These are phyloP conservation scores for Fomitopsis betulina DNA, from an alignment of 1,284 basidiomycete genomes.

Conservation along the genomic window DNA sequence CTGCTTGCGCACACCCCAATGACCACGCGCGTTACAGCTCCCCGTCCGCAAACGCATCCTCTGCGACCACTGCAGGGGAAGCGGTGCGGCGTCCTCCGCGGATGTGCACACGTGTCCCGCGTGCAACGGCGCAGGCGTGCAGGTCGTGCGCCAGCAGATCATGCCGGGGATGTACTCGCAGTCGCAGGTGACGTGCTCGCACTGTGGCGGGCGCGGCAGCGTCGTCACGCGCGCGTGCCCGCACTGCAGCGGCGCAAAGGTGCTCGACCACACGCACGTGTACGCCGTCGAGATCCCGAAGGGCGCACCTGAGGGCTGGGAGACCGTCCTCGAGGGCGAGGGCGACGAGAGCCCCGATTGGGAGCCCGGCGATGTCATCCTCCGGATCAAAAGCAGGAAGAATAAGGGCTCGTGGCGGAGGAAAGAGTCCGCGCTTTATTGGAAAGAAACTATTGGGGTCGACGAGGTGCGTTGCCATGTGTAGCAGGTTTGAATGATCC, in stretches of 20 bases:
- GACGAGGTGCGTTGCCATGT: slow-evolving; percentile 66
- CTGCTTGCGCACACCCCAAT: background rate
- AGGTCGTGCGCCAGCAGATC: slow-evolving; percentile 86
- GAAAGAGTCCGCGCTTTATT: slow-evolving; percentile 86
- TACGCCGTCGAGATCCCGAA: slow-evolving; percentile 80
- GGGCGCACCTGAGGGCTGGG: slow-evolving; percentile 88
- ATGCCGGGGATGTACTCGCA: slow-evolving; percentile 94
- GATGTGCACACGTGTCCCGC: slow-evolving; percentile 81
- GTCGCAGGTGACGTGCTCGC: slow-evolving; percentile 72
- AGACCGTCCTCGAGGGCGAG: slow-evolving; percentile 89
- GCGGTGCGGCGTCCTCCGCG: slow-evolving; percentile 81
- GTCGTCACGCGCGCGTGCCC: slow-evolving; percentile 75
- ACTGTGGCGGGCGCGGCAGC: slow-evolving; percentile 81
- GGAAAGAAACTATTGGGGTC: slow-evolving; percentile 84
- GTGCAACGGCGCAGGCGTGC: slow-evolving; percentile 83
- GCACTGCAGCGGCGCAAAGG: slow-evolving; percentile 79
- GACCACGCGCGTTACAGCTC: slow-evolving; percentile 48
- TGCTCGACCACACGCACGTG: slow-evolving; percentile 78
- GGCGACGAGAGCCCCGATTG: slow-evolving; percentile 91
- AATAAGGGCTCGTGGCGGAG: slow-evolving; percentile 78
- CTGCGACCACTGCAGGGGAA: slow-evolving; percentile 90
- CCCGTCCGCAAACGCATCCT: slow-evolving; percentile 85
- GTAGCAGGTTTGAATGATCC: background rate
- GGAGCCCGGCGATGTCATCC: slow-evolving; percentile 87
- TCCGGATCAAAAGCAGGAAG: slow-evolving; percentile 74